Conservation (phyloP, 2,329 filamentous ascomycete species). For the Monilinia fructigena region DNA sequence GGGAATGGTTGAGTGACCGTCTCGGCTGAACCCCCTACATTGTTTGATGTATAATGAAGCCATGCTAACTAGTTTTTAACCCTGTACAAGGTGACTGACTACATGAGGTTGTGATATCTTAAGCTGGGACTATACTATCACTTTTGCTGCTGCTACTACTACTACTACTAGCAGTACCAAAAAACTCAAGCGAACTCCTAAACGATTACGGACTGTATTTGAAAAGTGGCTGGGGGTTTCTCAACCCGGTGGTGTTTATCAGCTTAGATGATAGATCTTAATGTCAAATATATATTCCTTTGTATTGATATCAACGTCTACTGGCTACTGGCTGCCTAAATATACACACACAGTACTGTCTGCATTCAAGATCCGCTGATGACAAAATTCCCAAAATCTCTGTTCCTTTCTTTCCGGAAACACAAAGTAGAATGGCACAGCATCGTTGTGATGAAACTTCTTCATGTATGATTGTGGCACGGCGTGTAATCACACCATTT, state of each 20-base stretch:
- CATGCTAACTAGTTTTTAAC: no score
- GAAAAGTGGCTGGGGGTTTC: background rate
- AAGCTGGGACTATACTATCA: no score
- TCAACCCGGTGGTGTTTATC: background rate
- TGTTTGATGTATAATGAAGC: background rate
- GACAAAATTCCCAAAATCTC: background rate
- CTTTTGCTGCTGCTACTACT: no score
- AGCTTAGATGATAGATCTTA: background rate
- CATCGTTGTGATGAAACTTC: background rate
- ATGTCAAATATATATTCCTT: background rate
- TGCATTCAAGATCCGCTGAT: background rate
- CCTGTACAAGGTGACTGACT: background rate
- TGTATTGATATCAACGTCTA: background rate
- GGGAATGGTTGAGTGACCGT: no score
- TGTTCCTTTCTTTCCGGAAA: background rate
- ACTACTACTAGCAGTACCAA: background rate
- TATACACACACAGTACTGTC: background rate
- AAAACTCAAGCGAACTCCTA: background rate
- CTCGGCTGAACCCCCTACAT: no score
- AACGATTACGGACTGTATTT: background rate
- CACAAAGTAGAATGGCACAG: background rate
- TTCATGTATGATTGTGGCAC: background rate
- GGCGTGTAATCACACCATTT: background rate
- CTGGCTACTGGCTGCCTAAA: background rate
- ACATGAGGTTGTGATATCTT: constrained; percentile 1